Base-by-base conservation (phyloP, 2,329 filamentous ascomycete genomes). In the Aspergillus ibericus region DNA sequence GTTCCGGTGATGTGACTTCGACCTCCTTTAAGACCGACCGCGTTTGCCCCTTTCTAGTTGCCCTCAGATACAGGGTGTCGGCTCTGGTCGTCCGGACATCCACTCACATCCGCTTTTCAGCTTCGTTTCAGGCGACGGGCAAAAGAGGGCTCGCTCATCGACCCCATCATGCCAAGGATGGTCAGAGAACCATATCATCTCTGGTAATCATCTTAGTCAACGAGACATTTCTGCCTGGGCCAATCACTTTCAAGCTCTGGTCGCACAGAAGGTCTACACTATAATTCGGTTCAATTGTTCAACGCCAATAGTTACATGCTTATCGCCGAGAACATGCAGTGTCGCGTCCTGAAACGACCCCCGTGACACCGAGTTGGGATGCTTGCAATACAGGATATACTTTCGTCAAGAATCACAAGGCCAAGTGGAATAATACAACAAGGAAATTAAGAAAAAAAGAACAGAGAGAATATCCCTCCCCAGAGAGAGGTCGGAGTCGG, bases 241-340 rank as follows among this genome's bases (percentile, higher is more conserved):
- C 46, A 36, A 54, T 59, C 51, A 55, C 35, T 40, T 27, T 25
- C 51, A 42, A 40, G 27, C 36, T 47, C 25, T 10, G 48, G 60
- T 62, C 18, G 55, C 57, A 62, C 58, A 50, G 51, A 55, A 51
- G 48, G 55, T 55, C 53, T 59, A 58, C 53, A 58, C 38, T 56
- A 60, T 60, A 53, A 58, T 58, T 57, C 44, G 54, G 46, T 61
- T 58, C 55, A 38, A 56, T 63, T 59, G 53, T 55, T 59, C 44
- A 62, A 63, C 59, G 61, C 61, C 61, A 65, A 60, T 65, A 65
- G 60, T 61, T 63, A 63, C 59, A 65, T 65, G 63, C 61, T 57
- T 57, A 55, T 65, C 66, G 57, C 63, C 62, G 65, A 63, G 53
- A 63, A 59, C 55, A 63, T 62, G 59, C 53, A 60, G 59, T 60